Conservation (phyloP, 805 yeast species). For the Kockiozyma suomiensis region DNA sequence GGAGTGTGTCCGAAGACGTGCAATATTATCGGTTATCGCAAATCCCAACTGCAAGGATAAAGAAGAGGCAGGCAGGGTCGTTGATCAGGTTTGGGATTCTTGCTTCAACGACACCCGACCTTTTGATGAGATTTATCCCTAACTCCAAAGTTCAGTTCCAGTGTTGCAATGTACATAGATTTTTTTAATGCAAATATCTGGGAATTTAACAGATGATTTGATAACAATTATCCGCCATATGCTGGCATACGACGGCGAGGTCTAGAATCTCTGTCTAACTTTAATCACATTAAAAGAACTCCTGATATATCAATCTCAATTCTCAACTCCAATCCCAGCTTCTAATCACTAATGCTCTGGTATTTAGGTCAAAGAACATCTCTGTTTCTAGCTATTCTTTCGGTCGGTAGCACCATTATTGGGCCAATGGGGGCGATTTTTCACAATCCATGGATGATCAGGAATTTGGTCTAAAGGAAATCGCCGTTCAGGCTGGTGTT, state of each 20-base stretch:
- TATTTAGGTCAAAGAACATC: too few species aligned
- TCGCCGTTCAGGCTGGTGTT: constrained; percentile 70
- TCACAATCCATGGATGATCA: constrained; percentile 81
- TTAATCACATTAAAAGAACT: background rate
- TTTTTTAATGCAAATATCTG: background rate
- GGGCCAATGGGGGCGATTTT: constrained; percentile 66
- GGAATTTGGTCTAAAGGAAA: constrained; percentile 62
- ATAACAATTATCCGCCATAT: too few species aligned
- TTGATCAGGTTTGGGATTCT: constrained; percentile 85
- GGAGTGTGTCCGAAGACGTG: constrained; percentile 86
- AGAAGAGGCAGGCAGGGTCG: constrained; percentile 76
- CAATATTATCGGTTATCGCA: constrained; percentile 77
- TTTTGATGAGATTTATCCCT: constrained; percentile 83
- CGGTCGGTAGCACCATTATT: background rate
- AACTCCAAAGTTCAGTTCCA: background rate
- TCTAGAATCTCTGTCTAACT: background rate
- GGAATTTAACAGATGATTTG: too few species aligned
- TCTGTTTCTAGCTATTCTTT: background rate
- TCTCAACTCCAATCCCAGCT: too few species aligned
- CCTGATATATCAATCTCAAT: too few species aligned
- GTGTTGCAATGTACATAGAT: background rate
- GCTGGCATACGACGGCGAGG: too few species aligned
- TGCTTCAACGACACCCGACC: constrained; percentile 96
- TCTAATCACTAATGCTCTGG: too few species aligned
- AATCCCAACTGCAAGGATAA: constrained; percentile 79